Conservation (phyloP, 345 rosid species). For the Citrus sp. region DNA sequence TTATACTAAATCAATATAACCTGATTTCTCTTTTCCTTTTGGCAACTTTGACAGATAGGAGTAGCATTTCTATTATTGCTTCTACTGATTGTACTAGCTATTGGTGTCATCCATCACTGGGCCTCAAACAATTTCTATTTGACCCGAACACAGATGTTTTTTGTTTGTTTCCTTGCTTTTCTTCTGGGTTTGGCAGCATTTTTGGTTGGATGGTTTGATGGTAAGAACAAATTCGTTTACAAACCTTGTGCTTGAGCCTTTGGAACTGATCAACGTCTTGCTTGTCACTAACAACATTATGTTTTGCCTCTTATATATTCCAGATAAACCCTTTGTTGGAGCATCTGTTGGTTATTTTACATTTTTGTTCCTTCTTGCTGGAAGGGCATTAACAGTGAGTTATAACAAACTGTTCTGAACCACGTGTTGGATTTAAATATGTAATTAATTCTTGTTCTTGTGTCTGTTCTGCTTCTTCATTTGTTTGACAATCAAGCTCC, state of each 20-base stretch:
- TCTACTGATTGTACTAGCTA: constrained; percentile 84
- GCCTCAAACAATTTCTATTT: constrained; percentile 98
- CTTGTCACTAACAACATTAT: constrained; percentile 14
- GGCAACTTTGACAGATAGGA: constrained; percentile 66
- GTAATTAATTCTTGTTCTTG: neutral
- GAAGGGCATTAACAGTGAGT: constrained; percentile 96
- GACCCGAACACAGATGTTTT: constrained; percentile 81
- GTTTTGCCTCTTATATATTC: constrained; percentile 21
- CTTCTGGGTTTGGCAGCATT: constrained; percentile 99
- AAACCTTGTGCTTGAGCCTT: constrained; percentile 12
- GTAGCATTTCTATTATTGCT: constrained; percentile 87
- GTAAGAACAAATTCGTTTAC: constrained; percentile 31
- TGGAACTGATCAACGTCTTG: neutral
- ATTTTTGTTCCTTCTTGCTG: constrained; percentile 88
- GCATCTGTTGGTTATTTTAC: constrained; percentile 99
- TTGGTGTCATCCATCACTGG: constrained; percentile 95
- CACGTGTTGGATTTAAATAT: constrained; percentile 7
- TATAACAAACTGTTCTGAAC: neutral
- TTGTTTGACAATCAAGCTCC: neutral
- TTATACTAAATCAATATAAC: constrained; percentile 24
- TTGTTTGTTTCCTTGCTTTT: constrained; percentile 89
- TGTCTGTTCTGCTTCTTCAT: constrained; percentile 3
- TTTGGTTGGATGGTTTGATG: constrained; percentile 85
- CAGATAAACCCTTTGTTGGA: constrained; percentile 95
- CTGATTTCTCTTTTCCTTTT: constrained; percentile 18